phyloP scores from a whole-genome alignment of 306 rosid genomes.

The Pyrus betulifolia region DNA sequence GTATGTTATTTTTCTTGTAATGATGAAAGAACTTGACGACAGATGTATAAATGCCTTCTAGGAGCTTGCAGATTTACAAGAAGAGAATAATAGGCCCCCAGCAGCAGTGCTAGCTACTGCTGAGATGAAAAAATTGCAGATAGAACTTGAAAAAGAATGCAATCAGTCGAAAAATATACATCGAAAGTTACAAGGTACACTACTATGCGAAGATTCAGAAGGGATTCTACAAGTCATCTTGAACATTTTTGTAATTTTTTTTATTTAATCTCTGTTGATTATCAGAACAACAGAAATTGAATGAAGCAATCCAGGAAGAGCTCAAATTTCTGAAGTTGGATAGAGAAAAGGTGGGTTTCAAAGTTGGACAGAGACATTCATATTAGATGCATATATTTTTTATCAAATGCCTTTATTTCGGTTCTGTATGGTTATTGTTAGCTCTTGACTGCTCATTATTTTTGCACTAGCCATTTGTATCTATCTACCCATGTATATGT shows the following conservation, averaged over 20 bases:
- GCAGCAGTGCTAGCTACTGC: conserved; percentile 30
- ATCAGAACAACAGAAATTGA: conserved; percentile 71
- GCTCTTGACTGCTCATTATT: background rate
- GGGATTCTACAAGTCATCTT: background rate
- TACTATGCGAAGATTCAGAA: conserved; percentile 13
- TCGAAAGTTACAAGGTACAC: conserved; percentile 48
- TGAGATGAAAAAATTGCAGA: conserved; percentile 52
- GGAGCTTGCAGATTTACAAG: conserved; percentile 80
- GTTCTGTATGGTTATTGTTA: background rate
- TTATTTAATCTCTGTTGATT: conserved; percentile 7
- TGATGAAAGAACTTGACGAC: conserved; percentile 93
- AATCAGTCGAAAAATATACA: conserved; percentile 42
- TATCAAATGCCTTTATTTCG: background rate
- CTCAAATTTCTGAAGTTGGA: conserved; percentile 47
- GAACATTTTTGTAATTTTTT: background rate
- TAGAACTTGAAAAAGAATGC: conserved; percentile 59
- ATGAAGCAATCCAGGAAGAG: conserved; percentile 62
- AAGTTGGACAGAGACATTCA: background rate
- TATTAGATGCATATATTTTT: background rate
- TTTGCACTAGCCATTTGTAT: background rate
- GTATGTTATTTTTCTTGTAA: conserved; percentile 33
- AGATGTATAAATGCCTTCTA: conserved; percentile 98
- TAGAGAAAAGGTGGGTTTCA: conserved; percentile 62
- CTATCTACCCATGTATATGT: background rate
- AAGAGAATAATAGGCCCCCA: conserved; percentile 41